Evolutionary conservation across 208 protist genomes (phyloP).

Genomic region (Leishmania guyanensis): DNA sequence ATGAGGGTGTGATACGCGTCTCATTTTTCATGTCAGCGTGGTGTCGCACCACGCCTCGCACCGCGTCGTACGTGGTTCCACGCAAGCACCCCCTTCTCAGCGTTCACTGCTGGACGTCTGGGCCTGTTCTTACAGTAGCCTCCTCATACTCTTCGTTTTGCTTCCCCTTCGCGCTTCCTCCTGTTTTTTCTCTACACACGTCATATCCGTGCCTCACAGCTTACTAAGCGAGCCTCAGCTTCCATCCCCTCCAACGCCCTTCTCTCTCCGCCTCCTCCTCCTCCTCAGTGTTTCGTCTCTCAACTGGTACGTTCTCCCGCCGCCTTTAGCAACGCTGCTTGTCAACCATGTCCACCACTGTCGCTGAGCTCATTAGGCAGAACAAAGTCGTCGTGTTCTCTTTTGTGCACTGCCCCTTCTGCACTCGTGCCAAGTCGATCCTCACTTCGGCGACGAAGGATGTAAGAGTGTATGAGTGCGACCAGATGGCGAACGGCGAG

Average conservation of each 20-base stretch:
- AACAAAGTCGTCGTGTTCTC: constrained; percentile 76
- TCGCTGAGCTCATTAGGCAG: constrained; percentile 41
- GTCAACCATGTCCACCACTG: constrained; percentile 28
- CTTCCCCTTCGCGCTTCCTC: background rate
- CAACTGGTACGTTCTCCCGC: background rate
- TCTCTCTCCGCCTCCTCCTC: background rate
- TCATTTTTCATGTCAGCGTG: background rate
- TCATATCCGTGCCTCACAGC: background rate
- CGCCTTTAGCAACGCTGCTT: constrained; percentile 2
- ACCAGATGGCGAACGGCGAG: constrained; percentile 61
- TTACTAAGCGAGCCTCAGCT: background rate
- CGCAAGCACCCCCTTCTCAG: background rate
- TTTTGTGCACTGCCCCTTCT: constrained; percentile 69
- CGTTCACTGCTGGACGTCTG: background rate
- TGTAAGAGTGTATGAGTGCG: constrained; percentile 58
- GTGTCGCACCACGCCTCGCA: background rate
- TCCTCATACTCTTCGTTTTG: too few relatives aligned
- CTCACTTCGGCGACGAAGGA: constrained; percentile 47
- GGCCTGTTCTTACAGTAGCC: too few relatives aligned
- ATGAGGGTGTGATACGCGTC: background rate
- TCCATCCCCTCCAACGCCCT: background rate
- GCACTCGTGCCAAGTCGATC: constrained; percentile 60
- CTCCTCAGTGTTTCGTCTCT: background rate
- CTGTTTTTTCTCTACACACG: background rate
- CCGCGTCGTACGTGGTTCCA: background rate